A percentile compares a stretch with the other conserved stretches of the same genome.
phyloP scores from a whole-genome alignment of 306 rosid species.

The Aeschynomene evenia region DNA sequence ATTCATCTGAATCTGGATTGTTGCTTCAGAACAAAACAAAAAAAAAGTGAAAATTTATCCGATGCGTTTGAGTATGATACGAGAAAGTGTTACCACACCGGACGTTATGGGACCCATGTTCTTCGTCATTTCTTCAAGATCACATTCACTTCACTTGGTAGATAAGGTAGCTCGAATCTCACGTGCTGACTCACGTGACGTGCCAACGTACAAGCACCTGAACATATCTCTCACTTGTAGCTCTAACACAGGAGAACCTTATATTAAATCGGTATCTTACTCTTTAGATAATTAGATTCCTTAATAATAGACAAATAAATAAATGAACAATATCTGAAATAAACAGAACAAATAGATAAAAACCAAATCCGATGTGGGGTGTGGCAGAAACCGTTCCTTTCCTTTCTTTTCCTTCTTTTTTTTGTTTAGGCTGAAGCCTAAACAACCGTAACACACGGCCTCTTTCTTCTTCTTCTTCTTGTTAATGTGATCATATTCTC shows the following conservation, averaged over 20 bases:
- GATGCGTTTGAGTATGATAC: not conserved
- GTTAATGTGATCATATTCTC: not conserved
- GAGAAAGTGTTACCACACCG: no score
- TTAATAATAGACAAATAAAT: not conserved
- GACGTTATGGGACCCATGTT: not conserved
- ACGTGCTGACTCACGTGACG: not conserved
- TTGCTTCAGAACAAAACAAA: no score
- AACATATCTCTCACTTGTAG: not conserved
- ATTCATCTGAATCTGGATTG: not conserved
- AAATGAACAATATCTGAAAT: not conserved
- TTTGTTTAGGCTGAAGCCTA: not conserved
- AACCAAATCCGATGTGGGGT: not conserved
- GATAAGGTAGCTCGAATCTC: not conserved
- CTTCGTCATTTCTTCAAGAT: not conserved
- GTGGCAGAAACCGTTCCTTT: not conserved
- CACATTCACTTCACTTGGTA: not conserved
- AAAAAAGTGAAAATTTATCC: no score
- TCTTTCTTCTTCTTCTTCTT: not conserved
- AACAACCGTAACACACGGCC: not conserved
- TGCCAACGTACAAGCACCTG: not conserved
- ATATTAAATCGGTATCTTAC: not conserved
- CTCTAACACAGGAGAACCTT: not conserved
- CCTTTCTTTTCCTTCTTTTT: not conserved
- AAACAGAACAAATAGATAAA: not conserved
- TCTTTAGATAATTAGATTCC: not conserved